A percentile compares a stretch with the other conserved stretches of the same genome.
Evolutionary conservation across 208 protist species (phyloP).

Genomic region (Novymonas esmeraldas): DNA sequence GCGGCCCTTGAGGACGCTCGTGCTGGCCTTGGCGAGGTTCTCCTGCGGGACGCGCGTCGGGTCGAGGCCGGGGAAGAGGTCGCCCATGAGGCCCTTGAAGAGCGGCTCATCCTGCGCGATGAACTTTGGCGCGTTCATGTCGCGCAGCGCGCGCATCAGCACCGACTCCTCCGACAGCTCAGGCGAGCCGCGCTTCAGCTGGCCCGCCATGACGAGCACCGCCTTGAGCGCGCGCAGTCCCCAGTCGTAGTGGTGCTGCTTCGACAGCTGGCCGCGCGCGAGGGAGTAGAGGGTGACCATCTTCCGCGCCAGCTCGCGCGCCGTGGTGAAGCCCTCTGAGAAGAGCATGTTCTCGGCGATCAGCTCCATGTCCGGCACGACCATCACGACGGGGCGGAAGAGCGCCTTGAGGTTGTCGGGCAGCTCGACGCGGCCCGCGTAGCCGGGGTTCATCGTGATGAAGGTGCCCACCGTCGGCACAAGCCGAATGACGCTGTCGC

Average conservation of each 20-base stretch:
- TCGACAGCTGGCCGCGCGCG: conserved; percentile 97
- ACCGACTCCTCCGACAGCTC: conserved; percentile 97
- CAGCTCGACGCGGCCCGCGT: conserved; percentile 98
- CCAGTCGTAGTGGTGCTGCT: conserved; percentile 99
- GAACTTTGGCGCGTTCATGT: conserved; percentile 99
- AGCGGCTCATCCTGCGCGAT: conserved; percentile 99
- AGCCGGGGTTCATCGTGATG: conserved; percentile 99
- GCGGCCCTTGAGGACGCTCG: conserved; percentile 81
- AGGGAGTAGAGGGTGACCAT: conserved; percentile 99
- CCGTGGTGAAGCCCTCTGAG: conserved; percentile 97
- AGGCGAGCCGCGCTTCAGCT: conserved; percentile 96
- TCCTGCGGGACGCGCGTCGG: conserved; percentile 95
- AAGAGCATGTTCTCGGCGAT: conserved; percentile 99
- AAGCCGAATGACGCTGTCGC: conserved; percentile 86
- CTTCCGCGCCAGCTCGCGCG: conserved; percentile 97
- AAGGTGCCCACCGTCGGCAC: conserved; percentile 97
- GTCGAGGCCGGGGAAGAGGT: conserved; percentile 98
- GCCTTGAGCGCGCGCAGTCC: conserved; percentile 98
- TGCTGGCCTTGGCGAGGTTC: conserved; percentile 93
- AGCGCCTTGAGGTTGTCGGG: conserved; percentile 99
- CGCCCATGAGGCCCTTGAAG: conserved; percentile 98
- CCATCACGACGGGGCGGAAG: conserved; percentile 99
- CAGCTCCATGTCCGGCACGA: conserved; percentile 97
- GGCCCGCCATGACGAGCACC: conserved; percentile 98
- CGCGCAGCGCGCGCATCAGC: conserved; percentile 98